Percentiles rank a stretch among this genome's conserved stretches.
These are phyloP conservation scores for Multifurca ochricompacta DNA, from an alignment of 768 basidiomycete genomes.

Conservation along the genomic window DNA sequence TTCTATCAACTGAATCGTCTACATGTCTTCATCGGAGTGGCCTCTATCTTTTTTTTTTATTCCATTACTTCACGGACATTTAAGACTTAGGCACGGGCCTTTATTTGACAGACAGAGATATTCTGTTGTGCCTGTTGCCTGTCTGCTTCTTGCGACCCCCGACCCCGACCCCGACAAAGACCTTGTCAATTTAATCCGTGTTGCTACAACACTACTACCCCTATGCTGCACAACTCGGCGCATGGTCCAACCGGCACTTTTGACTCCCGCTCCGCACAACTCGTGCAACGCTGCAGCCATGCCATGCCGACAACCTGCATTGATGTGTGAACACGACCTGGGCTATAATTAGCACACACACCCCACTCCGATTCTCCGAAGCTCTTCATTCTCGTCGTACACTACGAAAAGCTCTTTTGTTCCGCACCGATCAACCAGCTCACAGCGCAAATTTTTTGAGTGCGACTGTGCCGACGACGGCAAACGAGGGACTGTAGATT, in stretches of 20 bases:
- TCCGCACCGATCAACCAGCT: neutral
- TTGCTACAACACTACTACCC: neutral
- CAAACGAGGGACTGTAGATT: neutral
- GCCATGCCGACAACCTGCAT: neutral
- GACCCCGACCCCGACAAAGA: too few species aligned
- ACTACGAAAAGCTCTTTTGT: neutral
- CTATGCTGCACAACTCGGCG: neutral
- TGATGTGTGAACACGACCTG: neutral
- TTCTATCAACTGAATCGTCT: too few species aligned
- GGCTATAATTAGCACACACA: neutral
- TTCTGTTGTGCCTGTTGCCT: too few species aligned
- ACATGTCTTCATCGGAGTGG: neutral
- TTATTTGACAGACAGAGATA: neutral
- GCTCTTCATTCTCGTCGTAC: too few species aligned
- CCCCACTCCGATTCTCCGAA: conserved; percentile 6
- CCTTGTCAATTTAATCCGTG: too few species aligned
- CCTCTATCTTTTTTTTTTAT: neutral
- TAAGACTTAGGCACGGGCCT: neutral
- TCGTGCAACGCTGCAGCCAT: neutral
- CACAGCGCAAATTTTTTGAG: neutral
- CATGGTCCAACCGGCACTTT: neutral
- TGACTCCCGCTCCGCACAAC: neutral
- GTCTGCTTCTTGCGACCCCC: too few species aligned
- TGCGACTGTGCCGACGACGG: neutral
- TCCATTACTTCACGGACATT: neutral